phyloP scores from a whole-genome alignment of 1,284 basidiomycete genomes.

The Apiotrichum domesticum region DNA sequence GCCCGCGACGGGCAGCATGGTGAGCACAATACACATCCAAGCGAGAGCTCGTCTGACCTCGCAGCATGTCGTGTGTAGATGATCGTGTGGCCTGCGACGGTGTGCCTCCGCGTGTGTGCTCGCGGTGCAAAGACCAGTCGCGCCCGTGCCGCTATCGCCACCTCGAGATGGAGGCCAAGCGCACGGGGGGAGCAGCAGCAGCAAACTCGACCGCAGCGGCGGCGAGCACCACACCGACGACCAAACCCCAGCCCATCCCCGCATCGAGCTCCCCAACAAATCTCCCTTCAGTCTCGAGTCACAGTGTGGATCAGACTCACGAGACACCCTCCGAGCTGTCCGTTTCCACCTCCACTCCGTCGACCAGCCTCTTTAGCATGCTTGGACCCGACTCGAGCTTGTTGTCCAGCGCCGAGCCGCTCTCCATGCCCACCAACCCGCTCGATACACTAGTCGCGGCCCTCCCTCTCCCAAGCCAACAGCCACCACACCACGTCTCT shows the following conservation, averaged over 20 bases:
- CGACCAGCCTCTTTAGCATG: not conserved
- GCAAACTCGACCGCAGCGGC: not conserved
- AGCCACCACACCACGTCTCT: not conserved
- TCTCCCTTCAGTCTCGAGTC: too few relatives aligned
- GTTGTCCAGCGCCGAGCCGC: not conserved
- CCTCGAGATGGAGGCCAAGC: constrained; percentile 9
- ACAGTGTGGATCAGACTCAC: too few relatives aligned
- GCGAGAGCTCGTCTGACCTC: not conserved
- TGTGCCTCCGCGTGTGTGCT: constrained; percentile 13
- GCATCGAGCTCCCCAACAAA: too few relatives aligned
- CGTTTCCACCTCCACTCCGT: not conserved
- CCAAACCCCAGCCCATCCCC: too few relatives aligned
- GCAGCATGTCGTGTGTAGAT: constrained; percentile 12
- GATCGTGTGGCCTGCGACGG: constrained; percentile 13
- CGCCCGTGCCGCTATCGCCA: constrained; percentile 12
- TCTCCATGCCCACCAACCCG: not conserved
- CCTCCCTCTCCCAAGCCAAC: not conserved
- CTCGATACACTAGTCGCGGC: not conserved
- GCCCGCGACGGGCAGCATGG: constrained; percentile 20
- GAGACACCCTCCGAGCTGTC: not conserved
- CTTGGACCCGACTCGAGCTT: not conserved
- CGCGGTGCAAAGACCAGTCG: constrained; percentile 3
- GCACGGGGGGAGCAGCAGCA: not conserved
- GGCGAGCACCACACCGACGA: too few relatives aligned
- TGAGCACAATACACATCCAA: not conserved